phyloP scores from a whole-genome alignment of 1,284 basidiomycete genomes.

The Cutaneotrichosporon curvatum region DNA sequence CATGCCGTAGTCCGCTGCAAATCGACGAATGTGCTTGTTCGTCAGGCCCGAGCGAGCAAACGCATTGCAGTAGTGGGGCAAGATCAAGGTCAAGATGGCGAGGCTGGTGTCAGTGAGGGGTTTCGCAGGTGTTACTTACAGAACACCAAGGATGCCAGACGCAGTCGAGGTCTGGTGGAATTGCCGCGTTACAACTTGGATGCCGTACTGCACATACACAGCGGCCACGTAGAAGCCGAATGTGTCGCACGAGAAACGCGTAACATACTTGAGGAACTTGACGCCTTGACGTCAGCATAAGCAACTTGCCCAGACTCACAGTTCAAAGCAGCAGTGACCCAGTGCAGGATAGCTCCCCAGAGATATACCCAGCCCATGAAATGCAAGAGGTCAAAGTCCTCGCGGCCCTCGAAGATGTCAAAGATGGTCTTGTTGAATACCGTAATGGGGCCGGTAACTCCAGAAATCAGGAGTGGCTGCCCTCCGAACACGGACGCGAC shows the following conservation, averaged over 20 bases:
- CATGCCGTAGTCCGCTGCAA: conserved; percentile 82
- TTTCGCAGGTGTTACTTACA: conserved; percentile 22
- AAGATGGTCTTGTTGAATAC: conserved; percentile 88
- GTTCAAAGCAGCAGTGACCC: conserved; percentile 76
- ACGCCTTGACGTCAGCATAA: conserved; percentile 55
- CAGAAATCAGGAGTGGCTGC: conserved; percentile 87
- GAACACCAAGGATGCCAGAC: conserved; percentile 61
- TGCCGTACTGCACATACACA: conserved; percentile 74
- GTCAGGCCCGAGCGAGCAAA: conserved; percentile 60
- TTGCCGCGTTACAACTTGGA: conserved; percentile 72
- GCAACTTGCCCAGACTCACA: conserved; percentile 50
- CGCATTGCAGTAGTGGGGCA: conserved; percentile 64
- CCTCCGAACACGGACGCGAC: conserved; percentile 84
- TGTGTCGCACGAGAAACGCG: conserved; percentile 83
- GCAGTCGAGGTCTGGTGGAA: conserved; percentile 52
- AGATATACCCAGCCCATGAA: conserved; percentile 89
- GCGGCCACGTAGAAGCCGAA: conserved; percentile 74
- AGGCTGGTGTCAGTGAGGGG: conserved; percentile 49
- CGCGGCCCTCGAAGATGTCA: conserved; percentile 56
- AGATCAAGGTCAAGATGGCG: conserved; percentile 65
- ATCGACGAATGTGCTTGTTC: conserved; percentile 63
- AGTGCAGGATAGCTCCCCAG: conserved; percentile 90
- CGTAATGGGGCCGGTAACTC: conserved; percentile 88
- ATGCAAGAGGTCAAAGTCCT: conserved; percentile 58
- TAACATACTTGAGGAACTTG: conserved; percentile 76